phyloP scores from a whole-genome alignment of 1,284 basidiomycete genomes.

The Marasmius fiardii region DNA sequence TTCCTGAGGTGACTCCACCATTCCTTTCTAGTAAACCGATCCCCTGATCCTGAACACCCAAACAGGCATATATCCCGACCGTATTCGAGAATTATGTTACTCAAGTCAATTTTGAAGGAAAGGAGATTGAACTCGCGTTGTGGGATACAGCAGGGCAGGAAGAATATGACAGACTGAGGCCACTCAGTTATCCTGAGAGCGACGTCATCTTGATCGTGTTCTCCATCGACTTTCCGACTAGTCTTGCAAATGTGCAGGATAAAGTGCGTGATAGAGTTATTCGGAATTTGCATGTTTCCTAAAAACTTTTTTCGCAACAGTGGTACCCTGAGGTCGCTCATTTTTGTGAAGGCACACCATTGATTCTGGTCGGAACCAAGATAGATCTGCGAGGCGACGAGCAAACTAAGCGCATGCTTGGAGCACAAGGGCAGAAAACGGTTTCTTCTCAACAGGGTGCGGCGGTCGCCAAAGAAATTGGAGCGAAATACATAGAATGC shows the following conservation, averaged over 20 bases:
- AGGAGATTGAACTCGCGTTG: conserved; percentile 89
- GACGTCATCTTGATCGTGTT: conserved; percentile 97
- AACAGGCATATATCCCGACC: conserved; percentile 96
- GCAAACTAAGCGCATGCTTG: conserved; percentile 87
- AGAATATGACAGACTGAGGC: conserved; percentile 94
- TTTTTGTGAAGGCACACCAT: conserved; percentile 92
- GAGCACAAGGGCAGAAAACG: conserved; percentile 87
- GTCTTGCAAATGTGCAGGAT: conserved; percentile 91
- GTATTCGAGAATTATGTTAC: conserved; percentile 99
- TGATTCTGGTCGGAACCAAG: conserved; percentile 94
- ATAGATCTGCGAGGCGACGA: conserved; percentile 88
- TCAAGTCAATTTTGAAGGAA: conserved; percentile 84
- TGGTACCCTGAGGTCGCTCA: conserved; percentile 99
- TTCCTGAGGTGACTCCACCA: conserved; percentile 77
- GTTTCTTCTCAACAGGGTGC: conserved; percentile 80
- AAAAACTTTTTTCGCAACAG: conserved; percentile 35
- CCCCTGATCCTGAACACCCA: conserved; percentile 17
- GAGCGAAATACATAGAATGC: conserved; percentile 95
- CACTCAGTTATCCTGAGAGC: conserved; percentile 94
- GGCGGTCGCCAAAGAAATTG: conserved; percentile 85
- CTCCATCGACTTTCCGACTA: conserved; percentile 95
- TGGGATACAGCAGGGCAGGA: conserved; percentile 99
- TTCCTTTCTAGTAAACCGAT: conserved; percentile 5
- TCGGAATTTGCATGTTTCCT: conserved; percentile 2
- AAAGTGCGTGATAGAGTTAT: conserved; percentile 50